Conservation (phyloP, 192 early-diverging fungal genomes). For the Dispira parvispora region DNA sequence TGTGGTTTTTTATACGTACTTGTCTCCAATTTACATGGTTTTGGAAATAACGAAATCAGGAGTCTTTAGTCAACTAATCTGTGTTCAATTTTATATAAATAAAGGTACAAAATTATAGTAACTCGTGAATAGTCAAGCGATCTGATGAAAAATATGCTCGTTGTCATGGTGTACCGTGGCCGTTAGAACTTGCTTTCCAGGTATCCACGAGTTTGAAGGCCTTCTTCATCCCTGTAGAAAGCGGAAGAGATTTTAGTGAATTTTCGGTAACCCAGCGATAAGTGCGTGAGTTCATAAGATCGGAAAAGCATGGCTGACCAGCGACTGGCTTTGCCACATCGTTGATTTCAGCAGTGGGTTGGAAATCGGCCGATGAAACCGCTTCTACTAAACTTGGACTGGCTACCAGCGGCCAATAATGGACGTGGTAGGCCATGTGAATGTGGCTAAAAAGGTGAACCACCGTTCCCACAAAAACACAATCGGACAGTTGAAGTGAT, state of each 20-base stretch:
- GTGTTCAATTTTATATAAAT: no score
- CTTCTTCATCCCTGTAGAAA: not conserved
- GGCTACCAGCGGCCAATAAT: not conserved
- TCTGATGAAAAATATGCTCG: no score
- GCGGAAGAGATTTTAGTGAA: not conserved
- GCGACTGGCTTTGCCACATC: not conserved
- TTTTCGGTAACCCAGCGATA: not conserved
- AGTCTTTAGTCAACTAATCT: no score
- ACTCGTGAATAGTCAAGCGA: no score
- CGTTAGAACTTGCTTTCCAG: not conserved
- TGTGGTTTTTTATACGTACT: no score
- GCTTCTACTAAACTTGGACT: not conserved
- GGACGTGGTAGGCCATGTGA: conserved; percentile 1
- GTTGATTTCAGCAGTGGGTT: not conserved
- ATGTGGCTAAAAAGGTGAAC: conserved; percentile 7
- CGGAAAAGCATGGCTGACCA: not conserved
- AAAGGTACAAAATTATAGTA: no score
- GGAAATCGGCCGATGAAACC: not conserved
- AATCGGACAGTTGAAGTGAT: not conserved
- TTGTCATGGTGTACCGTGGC: no score
- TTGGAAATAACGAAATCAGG: no score
- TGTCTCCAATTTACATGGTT: no score
- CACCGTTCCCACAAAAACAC: not conserved
- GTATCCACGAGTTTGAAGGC: not conserved
- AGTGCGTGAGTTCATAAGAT: not conserved